Base-by-base conservation (phyloP, 2,329 filamentous ascomycete species). In the Catunica adiposa region DNA sequence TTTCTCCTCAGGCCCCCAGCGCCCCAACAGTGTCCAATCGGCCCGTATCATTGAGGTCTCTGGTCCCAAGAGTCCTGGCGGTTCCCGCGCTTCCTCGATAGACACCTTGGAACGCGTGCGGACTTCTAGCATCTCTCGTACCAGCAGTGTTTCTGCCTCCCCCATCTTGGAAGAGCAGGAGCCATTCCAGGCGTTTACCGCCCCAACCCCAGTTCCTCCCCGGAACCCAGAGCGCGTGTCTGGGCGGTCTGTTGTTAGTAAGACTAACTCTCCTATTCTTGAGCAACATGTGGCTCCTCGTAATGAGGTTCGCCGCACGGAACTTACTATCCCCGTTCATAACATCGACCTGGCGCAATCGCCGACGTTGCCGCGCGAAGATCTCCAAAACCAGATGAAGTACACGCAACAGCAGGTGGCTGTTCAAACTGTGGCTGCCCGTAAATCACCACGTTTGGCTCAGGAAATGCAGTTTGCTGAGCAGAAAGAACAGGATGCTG, bases 11-110 rank as follows among this genome's bases (percentile, higher is more conserved):
- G 57, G 68, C 57, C 59, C 46, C 50, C 60, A 68, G 61, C 60
- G 64, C 67, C 61, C 73, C 63, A 61, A 73, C 2, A 79, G 76
- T 60, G 68, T 78, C 17, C 73, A 73, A 59, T 80, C 77, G 2
- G 73, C 75, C 37, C 74, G 78, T n/a, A 68, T 81, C 37, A 75
- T 80, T 25, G 77, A 80, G 37, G 77, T 80, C 3, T 62, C 71
- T 7, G 70, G 70, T 9, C 74, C 74, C 20, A 74, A 73, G 60
- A 78, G 74, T 60, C 74, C 76, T 11, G 66, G 65, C 14, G 62
- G 68, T 44, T 77, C 76, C n/a, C 71, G 73, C 38, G 67, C 70
- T 47, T 71, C 68, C 26, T 79, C 75, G 0, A 61, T 71, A 1
- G 75, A 77, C 22, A 65, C 68, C 1, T 60, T 64, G 11, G 73